phyloP scores from a whole-genome alignment of 1,139 yeast genomes.

The Blastobotrys ciferrii region DNA sequence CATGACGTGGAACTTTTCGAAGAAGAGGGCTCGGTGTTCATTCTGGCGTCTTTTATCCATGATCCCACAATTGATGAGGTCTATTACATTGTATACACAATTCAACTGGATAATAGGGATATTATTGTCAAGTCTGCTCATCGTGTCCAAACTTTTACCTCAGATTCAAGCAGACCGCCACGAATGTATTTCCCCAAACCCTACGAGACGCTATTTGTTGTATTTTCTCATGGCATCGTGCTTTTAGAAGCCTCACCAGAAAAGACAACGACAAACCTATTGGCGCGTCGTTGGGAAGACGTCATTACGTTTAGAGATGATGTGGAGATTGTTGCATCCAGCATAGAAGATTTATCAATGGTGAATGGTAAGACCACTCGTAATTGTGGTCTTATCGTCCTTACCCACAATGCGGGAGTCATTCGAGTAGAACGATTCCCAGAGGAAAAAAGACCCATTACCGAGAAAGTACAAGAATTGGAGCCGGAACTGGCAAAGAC shows the following conservation, averaged over 20 bases:
- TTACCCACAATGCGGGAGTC: constrained; percentile 63
- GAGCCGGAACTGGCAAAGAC: constrained; percentile 53
- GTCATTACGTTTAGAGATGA: constrained; percentile 54
- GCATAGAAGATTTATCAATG: constrained; percentile 45
- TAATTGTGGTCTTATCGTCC: constrained; percentile 48
- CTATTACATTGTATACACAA: constrained; percentile 52
- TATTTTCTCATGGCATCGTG: constrained; percentile 60
- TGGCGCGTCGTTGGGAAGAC: constrained; percentile 76
- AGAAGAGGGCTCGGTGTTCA: constrained; percentile 45
- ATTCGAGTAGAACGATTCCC: constrained; percentile 55
- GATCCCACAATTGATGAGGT: constrained; percentile 32
- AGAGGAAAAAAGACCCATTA: constrained; percentile 25
- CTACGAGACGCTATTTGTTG: constrained; percentile 60
- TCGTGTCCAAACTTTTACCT: constrained; percentile 45
- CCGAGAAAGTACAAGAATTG: constrained; percentile 17
- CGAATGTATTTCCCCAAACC: constrained; percentile 59
- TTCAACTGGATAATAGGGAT: constrained; percentile 53
- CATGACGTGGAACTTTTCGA: constrained; percentile 48
- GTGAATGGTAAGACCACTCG: constrained; percentile 28
- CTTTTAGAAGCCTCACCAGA: constrained; percentile 60
- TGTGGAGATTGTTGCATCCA: constrained; percentile 59
- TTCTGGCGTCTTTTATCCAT: constrained; percentile 47
- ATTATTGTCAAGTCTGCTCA: constrained; percentile 62
- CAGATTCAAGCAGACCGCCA: constrained; percentile 44
- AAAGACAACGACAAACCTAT: constrained; percentile 30